phyloP scores from a whole-genome alignment of 495 filamentous ascomycete species.

The Aspergillus ellipticus region DNA sequence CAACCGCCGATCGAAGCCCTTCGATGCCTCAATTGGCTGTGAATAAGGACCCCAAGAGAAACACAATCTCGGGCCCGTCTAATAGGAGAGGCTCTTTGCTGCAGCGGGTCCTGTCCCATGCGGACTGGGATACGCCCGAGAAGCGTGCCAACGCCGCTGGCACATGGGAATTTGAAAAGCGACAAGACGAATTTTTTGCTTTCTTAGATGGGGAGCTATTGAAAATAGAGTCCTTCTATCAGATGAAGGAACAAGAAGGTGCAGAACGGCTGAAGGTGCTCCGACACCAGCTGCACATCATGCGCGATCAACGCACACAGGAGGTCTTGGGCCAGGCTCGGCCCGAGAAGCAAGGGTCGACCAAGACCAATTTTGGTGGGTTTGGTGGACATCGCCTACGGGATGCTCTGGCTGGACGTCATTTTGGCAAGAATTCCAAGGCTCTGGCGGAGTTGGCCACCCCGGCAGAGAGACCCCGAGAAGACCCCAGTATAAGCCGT shows the following conservation, averaged over 20 bases:
- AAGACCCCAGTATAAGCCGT: conserved; percentile 29
- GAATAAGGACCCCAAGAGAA: conserved; percentile 11
- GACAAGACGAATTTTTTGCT: conserved; percentile 71
- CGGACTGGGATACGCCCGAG: conserved; percentile 25
- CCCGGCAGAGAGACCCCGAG: conserved; percentile 31
- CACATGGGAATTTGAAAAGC: conserved; percentile 50
- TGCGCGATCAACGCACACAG: conserved; percentile 72
- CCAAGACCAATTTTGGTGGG: conserved; percentile 20
- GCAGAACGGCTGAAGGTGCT: conserved; percentile 63
- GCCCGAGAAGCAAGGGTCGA: conserved; percentile 20
- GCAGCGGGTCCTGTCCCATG: conserved; percentile 33
- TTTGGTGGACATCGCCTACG: conserved; percentile 25
- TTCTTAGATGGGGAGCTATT: conserved; percentile 76
- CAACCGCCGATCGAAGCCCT: conserved; percentile 10
- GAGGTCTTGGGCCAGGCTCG: conserved; percentile 52
- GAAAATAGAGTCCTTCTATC: conserved; percentile 86
- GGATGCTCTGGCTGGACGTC: conserved; percentile 29
- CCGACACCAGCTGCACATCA: conserved; percentile 78
- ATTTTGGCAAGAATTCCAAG: conserved; percentile 55
- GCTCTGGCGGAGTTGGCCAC: conserved; percentile 52
- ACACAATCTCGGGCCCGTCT: conserved; percentile 16
- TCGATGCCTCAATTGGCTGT: conserved; percentile 12
- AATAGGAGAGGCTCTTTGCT: conserved; percentile 28
- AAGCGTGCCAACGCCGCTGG: conserved; percentile 36
- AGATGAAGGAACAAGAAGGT: conserved; percentile 75